A percentile compares a stretch with the other conserved stretches of the same genome.
Conservation (phyloP, 2,329 filamentous ascomycete species). For the Cercospora brassicicola region DNA sequence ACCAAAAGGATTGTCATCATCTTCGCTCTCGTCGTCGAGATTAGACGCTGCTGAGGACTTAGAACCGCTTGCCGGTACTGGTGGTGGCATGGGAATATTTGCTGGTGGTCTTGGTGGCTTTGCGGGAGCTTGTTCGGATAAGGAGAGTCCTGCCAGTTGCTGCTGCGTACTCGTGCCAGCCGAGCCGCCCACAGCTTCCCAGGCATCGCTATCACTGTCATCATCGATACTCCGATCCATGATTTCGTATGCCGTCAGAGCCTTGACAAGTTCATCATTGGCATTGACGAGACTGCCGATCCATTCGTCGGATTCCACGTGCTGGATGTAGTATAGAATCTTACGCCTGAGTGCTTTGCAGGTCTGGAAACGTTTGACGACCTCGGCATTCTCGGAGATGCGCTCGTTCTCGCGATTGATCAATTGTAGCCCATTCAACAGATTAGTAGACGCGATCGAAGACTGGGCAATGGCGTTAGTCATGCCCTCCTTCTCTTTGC, state of each 20-base stretch:
- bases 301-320: slow-evolving; percentile 87
- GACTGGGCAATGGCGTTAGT: slow-evolving; percentile 85
- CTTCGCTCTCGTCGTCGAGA: slow-evolving; percentile 42
- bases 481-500: slow-evolving; percentile 83
- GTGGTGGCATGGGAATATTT: slow-evolving; percentile 42
- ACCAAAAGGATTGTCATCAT: slow-evolving; percentile 77
- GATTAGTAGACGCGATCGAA: slow-evolving; percentile 85
- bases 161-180: slow-evolving; percentile 38
- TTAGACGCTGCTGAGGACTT: slow-evolving; percentile 24
- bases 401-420: slow-evolving; percentile 88
- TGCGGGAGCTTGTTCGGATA: slow-evolving; percentile 47
- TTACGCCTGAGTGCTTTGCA: slow-evolving; percentile 84
- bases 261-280: slow-evolving; percentile 92
- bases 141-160: slow-evolving; percentile 48
- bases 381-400: slow-evolving; percentile 78
- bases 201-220: slow-evolving; percentile 63
- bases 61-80: slow-evolving; percentile 16
- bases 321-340: slow-evolving; percentile 87
- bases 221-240: slow-evolving; percentile 82
- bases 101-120: slow-evolving; percentile 51
- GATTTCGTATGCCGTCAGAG: slow-evolving; percentile 91
- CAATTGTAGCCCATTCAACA: slow-evolving; percentile 80
- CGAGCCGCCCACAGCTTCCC: slow-evolving; percentile 42
- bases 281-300: slow-evolving; percentile 87
- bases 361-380: slow-evolving; percentile 74